These are phyloP conservation scores for Saccharum spontaneum DNA, from an alignment of 176 grass and related monocot genomes.

Conservation along the genomic window DNA sequence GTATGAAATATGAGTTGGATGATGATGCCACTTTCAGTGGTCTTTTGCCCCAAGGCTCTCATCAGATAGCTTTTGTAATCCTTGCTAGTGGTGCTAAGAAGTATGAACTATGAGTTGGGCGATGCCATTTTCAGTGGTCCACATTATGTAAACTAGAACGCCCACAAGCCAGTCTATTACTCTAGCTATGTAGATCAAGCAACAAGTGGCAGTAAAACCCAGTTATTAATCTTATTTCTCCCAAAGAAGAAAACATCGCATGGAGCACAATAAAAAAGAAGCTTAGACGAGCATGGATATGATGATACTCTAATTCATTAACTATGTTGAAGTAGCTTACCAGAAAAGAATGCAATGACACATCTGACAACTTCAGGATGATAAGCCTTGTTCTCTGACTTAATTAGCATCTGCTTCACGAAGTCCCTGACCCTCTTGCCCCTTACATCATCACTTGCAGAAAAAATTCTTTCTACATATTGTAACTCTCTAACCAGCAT, in stretches of 20 bases:
- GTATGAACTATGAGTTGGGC: not conserved
- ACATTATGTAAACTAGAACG: not conserved
- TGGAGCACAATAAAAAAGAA: not conserved
- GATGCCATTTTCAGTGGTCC: not conserved
- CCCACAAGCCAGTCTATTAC: not conserved
- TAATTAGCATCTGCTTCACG: slow-evolving; percentile 61
- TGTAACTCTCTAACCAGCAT: slow-evolving; percentile 70
- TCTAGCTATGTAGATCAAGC: slow-evolving; percentile 5
- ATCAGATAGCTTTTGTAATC: not conserved
- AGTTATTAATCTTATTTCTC: not conserved
- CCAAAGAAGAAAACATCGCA: slow-evolving; percentile 5
- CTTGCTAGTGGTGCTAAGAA: not conserved
- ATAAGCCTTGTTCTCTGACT: slow-evolving; percentile 58
- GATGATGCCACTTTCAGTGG: not conserved
- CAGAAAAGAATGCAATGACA: slow-evolving; percentile 74
- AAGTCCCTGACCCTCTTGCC: slow-evolving; percentile 69
- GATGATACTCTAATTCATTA: slow-evolving; percentile 8
- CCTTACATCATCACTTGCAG: slow-evolving; percentile 61
- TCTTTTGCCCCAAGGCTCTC: not conserved
- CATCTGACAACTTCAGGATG: slow-evolving; percentile 67
- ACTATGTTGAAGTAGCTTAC: slow-evolving; percentile 53
- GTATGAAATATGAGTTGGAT: not conserved
- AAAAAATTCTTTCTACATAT: slow-evolving; percentile 82
- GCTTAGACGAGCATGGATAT: slow-evolving; percentile 20
- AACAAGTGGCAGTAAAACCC: not conserved